These are phyloP conservation scores for Botryotinia convoluta DNA, from an alignment of 2,329 filamentous ascomycete species.

Conservation along the genomic window DNA sequence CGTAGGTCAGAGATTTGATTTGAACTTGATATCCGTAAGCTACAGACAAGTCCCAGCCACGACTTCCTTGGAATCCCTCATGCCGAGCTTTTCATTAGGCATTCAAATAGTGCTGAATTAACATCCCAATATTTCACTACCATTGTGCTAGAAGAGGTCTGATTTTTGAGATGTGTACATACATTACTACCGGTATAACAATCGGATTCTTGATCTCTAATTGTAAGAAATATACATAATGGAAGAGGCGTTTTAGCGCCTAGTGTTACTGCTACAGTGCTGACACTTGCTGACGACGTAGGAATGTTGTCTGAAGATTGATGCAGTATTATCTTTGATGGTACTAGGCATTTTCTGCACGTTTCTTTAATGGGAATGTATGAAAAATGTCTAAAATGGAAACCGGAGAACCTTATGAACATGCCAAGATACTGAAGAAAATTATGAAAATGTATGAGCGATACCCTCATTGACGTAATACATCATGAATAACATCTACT, in stretches of 20 bases:
- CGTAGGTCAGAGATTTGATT: not conserved
- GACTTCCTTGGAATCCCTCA: not conserved
- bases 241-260: conserved; percentile 4
- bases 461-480: not conserved
- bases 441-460: not conserved
- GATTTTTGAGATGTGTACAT: not conserved
- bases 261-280: not conserved
- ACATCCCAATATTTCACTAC: not conserved
- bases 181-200: conserved; percentile 1
- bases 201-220: conserved; percentile 6
- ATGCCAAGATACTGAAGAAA: not conserved
- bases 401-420: not conserved
- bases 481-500: not conserved
- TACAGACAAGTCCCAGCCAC: conserved; percentile 4
- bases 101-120: not conserved
- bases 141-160: not conserved
- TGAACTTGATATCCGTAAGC: not conserved
- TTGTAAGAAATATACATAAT: not conserved
- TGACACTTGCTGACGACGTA: conserved; percentile 16
- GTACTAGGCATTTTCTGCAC: not conserved
- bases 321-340: not conserved
- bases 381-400: not conserved
- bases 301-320: not conserved
- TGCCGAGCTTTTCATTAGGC: not conserved
- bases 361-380: not conserved